Evolutionary conservation across 78 protist species (phyloP).

Genomic region (Goniomonas avonlea): DNA sequence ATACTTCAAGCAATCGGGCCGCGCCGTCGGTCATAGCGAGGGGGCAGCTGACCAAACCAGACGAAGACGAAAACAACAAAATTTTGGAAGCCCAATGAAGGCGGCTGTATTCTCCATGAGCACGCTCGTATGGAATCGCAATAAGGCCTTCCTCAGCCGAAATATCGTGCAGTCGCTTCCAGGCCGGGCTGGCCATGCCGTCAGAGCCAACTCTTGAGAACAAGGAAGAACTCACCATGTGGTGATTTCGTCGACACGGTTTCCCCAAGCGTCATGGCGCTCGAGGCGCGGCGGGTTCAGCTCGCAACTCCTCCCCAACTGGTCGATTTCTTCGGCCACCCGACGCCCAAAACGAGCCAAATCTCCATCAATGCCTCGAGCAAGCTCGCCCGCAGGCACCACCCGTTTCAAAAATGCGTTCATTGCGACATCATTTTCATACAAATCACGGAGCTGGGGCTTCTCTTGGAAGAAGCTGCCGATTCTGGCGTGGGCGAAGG

Average conservation of each 20-base stretch:
- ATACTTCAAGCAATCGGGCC: constrained; percentile 42
- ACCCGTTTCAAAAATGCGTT: too few species aligned
- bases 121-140: constrained; percentile 45
- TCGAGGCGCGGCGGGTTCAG: constrained; percentile 44
- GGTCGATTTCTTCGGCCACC: constrained; percentile 38
- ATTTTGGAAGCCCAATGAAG: constrained; percentile 46
- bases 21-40: constrained; percentile 65
- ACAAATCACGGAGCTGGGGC: too few species aligned
- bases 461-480: too few species aligned
- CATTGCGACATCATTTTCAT: too few species aligned
- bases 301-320: constrained; percentile 37
- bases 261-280: constrained; percentile 49
- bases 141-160: constrained; percentile 47
- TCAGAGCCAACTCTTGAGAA: too few species aligned
- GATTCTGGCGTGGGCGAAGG: too few species aligned
- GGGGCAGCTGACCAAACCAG: constrained; percentile 53
- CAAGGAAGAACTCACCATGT: too few species aligned
- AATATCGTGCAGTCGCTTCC: constrained; percentile 52
- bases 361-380: constrained; percentile 40
- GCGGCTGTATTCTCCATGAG: constrained; percentile 36
- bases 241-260: too few species aligned
- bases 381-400: too few species aligned
- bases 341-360: constrained; percentile 39
- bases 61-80: constrained; percentile 52
- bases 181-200: too few species aligned